These are phyloP conservation scores for Volvox reticuliferus DNA, from an alignment of 139 green algal species.

Conservation along the genomic window DNA sequence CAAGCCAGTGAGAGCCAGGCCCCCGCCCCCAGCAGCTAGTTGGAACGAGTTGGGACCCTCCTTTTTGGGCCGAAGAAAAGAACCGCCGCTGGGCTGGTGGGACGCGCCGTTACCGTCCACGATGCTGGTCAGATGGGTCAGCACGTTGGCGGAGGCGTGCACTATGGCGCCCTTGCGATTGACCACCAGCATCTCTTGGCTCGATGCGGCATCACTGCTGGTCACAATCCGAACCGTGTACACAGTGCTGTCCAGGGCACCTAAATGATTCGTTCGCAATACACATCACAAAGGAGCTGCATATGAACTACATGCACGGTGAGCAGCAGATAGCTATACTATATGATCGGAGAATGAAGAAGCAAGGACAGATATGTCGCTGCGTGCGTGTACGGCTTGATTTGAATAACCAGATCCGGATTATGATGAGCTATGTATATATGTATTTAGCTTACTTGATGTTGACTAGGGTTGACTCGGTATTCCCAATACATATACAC, in stretches of 20 bases:
- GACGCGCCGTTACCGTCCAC: not conserved
- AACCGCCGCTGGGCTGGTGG: not conserved
- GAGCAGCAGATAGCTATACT: too few species aligned
- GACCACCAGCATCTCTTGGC: slow-evolving; percentile 1
- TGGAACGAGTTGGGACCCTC: not conserved
- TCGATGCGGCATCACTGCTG: not conserved
- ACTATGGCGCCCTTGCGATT: slow-evolving; percentile 16
- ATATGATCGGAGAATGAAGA: not conserved
- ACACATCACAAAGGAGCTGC: not conserved
- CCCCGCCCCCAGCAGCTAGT: not conserved
- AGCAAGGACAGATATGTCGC: too few species aligned
- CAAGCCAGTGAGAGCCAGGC: not conserved
- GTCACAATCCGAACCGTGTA: not conserved
- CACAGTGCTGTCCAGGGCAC: not conserved
- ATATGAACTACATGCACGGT: not conserved
- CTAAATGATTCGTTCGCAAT: not conserved
- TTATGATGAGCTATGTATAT: too few species aligned
- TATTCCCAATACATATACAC: not conserved
- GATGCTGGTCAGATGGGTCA: not conserved
- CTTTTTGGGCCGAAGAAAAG: not conserved
- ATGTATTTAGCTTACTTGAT: too few species aligned
- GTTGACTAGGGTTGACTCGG: not conserved
- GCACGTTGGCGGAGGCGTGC: not conserved
- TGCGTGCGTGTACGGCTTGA: too few species aligned
- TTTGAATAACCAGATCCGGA: too few species aligned